Conservation (phyloP, 768 basidiomycete genomes). For the Boletus fagicola region DNA sequence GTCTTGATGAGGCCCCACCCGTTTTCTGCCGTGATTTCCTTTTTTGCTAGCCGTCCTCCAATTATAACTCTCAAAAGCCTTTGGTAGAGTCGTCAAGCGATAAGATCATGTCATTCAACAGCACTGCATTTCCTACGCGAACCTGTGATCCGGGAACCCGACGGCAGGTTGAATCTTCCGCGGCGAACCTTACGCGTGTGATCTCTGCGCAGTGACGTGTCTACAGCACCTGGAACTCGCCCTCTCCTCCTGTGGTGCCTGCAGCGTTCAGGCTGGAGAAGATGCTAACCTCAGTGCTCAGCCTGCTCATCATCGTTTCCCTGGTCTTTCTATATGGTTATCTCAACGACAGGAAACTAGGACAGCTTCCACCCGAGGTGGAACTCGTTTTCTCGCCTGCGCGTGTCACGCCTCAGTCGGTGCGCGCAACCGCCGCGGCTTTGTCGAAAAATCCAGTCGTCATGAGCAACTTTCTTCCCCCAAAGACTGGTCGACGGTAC, state of each 20-base stretch:
- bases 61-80: too few relatives aligned
- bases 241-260: not conserved
- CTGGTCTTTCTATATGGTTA: slow-evolving; percentile 38
- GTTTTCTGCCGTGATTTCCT: too few relatives aligned
- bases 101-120: too few relatives aligned
- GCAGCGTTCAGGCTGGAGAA: not conserved
- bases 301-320: slow-evolving; percentile 3
- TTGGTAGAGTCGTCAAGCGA: too few relatives aligned
- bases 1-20: too few relatives aligned
- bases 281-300: slow-evolving; percentile 20
- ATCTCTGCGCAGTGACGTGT: not conserved
- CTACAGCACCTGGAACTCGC: not conserved
- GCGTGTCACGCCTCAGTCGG: slow-evolving; percentile 46
- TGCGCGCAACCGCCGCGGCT: slow-evolving; percentile 38
- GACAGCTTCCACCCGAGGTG: slow-evolving; percentile 47
- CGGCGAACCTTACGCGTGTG: not conserved
- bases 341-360: slow-evolving; percentile 55
- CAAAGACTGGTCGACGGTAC: slow-evolving; percentile 70
- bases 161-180: too few relatives aligned
- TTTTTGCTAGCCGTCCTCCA: too few relatives aligned
- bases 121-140: too few relatives aligned
- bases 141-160: too few relatives aligned
- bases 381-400: slow-evolving; percentile 46
- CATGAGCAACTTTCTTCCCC: slow-evolving; percentile 51
- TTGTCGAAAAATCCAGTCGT: slow-evolving; percentile 37